Percentiles rank a stretch among this genome's conserved stretches.
phyloP scores from a whole-genome alignment of 352 stramenopile genomes.

The Phytophthora meadii region DNA sequence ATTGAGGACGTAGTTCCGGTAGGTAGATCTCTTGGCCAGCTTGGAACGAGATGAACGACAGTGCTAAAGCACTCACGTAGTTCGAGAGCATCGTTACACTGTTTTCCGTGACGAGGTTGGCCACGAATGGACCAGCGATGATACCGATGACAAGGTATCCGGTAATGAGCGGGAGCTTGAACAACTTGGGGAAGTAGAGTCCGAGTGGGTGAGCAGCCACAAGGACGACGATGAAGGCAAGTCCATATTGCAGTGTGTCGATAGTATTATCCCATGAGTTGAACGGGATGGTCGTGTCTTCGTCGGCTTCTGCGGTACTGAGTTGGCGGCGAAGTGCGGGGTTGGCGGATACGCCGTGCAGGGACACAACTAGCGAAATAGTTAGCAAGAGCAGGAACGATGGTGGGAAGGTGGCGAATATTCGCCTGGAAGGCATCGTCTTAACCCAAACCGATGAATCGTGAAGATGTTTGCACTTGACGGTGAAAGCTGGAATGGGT shows the following conservation, averaged over 20 bases:
- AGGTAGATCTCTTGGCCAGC: conserved; percentile 71
- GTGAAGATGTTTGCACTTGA: conserved; percentile 8
- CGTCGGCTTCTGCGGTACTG: conserved; percentile 8
- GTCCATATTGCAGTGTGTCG: conserved; percentile 48
- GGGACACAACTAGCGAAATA: conserved; percentile 8
- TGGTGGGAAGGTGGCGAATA: not conserved
- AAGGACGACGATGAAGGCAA: conserved; percentile 64
- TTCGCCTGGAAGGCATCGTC: conserved; percentile 1
- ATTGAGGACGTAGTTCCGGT: conserved; percentile 58
- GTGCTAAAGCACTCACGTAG: conserved; percentile 62
- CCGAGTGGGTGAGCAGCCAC: conserved; percentile 64
- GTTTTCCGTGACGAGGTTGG: conserved; percentile 50
- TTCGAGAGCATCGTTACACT: conserved; percentile 55
- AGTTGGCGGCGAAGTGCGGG: conserved; percentile 12
- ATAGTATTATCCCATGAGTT: conserved; percentile 38
- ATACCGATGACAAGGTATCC: conserved; percentile 71
- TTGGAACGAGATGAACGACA: conserved; percentile 81
- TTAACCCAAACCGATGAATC: not conserved
- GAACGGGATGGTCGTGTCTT: conserved; percentile 47
- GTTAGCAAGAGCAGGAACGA: not conserved
- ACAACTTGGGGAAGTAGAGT: conserved; percentile 62
- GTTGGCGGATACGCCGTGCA: conserved; percentile 7
- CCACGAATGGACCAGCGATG: conserved; percentile 61
- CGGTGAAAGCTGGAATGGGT: conserved; percentile 15
- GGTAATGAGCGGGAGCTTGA: conserved; percentile 69